Evolutionary conservation across 495 filamentous ascomycete species (phyloP), one percentile per base, ranked within the genome.

Genomic region (Lasiosphaeria miniovina): DNA sequence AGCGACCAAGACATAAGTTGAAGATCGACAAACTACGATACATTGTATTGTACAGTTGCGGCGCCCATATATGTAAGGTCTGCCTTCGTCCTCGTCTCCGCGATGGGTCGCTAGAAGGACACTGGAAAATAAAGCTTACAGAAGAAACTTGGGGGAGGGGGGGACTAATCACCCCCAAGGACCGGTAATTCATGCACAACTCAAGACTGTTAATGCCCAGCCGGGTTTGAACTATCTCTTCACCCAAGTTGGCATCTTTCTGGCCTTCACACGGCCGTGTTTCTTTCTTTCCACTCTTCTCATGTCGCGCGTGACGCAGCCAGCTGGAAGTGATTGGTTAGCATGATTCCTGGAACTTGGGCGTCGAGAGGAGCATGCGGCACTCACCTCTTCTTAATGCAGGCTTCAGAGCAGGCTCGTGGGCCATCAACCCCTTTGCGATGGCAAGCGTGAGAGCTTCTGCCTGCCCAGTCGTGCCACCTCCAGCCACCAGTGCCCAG

Each of bases 191-290:
- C 65, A 68, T 67, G 66, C 66, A 57, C 57, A 36, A 49, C 32
- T 52, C 36, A 52, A 35, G 48, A 14, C 36, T 15, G 11, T 60
- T 58, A 61, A 55, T 57, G 61, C 56, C 53, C 43, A 35, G 41
- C 54, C 24, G 32, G 33, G 49, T 31, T 49, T 36, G 35, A 58
- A 61, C 67, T 86, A 89, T 77, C 86, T 81, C 85, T 97, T 97
- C 79, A 98, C 93, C 94, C 94, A 99, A 63, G 95, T 82, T 57
- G 93, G 95, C 87, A 90, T 94, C 84, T 99, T 99, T 75, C 94
- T 88, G 46, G 94, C 93, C 81, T 98, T 98, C 73, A 96, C 72
- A 64, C 90, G 88, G 64, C 94, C 94, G 32, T 91, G 84, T 85
- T 99, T 99, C 88, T 99, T 99, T 67, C 94, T 91, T 78, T 99